Evolutionary conservation across 192 early-diverging fungal genomes (phyloP).

Genomic region (Coemansia sp.): DNA sequence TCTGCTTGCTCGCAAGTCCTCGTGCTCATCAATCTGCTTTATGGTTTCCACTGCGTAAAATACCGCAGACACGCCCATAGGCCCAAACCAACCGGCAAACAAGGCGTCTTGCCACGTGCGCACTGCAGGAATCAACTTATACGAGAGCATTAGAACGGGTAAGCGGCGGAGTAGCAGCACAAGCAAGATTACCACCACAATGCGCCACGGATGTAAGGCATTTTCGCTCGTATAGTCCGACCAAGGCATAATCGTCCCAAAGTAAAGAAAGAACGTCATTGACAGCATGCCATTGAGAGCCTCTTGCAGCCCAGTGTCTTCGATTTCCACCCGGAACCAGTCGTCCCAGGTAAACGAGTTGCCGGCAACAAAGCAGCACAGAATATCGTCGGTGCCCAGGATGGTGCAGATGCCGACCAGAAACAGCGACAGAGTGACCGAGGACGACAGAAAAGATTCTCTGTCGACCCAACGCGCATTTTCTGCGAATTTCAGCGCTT

Average conservation of each 20-base stretch:
- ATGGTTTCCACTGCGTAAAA: conserved; percentile 58
- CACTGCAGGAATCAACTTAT: conserved; percentile 67
- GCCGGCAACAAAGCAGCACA: conserved; percentile 78
- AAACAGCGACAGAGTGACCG: conserved; percentile 71
- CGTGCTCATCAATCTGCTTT: conserved; percentile 31
- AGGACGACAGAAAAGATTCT: conserved; percentile 77
- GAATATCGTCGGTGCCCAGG: conserved; percentile 70
- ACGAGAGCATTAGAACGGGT: conserved; percentile 63
- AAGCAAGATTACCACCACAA: conserved; percentile 59
- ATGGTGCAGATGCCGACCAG: conserved; percentile 71
- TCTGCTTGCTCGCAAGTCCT: conserved; percentile 16
- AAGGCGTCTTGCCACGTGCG: conserved; percentile 70
- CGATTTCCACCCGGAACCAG: conserved; percentile 82
- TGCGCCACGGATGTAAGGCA: conserved; percentile 61
- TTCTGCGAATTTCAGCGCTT: conserved; percentile 66
- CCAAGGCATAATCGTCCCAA: conserved; percentile 79
- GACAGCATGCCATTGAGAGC: conserved; percentile 86
- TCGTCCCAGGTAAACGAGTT: conserved; percentile 86
- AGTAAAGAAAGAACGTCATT: conserved; percentile 84
- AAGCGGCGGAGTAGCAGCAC: conserved; percentile 73
- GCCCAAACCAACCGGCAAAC: conserved; percentile 91
- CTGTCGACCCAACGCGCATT: conserved; percentile 79
- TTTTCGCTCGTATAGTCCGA: conserved; percentile 51
- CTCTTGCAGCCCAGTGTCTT: conserved; percentile 85
- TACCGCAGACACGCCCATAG: conserved; percentile 70